Base-by-base conservation (phyloP, 192 early-diverging fungal genomes). In the Diversispora epigaea region DNA sequence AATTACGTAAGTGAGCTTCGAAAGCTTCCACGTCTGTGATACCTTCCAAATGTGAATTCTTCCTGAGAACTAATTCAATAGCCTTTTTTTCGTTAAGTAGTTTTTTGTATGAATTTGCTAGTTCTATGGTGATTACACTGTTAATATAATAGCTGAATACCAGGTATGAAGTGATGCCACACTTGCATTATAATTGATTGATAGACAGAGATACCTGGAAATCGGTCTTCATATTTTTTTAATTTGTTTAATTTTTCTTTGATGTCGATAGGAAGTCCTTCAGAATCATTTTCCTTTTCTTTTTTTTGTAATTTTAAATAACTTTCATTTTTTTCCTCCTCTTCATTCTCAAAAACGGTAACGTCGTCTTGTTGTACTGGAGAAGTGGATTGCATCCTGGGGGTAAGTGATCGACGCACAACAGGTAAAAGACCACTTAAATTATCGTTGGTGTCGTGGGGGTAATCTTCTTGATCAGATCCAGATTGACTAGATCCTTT, bases 81-180 rank as follows among this genome's bases (percentile, higher is more conserved):
- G 81, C 68, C 32, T 79, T 68, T 67, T 79, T 82, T 77, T 82
- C 81, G 41, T 66, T 76, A 8, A 82, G 63, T n/a, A 82, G 55
- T 39, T 63, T 82, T 45, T 82, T 79, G 69, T 79, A 82, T 14
- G 78, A 78, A 19, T 65, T 76, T 4, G 75, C 66, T 19, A 82
- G 56, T 64, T 77, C 81, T 82, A 73, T 44, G 25, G 17, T 19
- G 4, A 47, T 11, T 66, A 64, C 61, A 41, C 43, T 39, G n/a
- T 32, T 32, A 32, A 32, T 32, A 32, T 32, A 32, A 32, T 32
- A 32, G 25, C 2, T 32, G 25, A 32, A 32, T 32, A 32, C 25
- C 2, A 32, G 25, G 25, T 32, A 32, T 32, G 25, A 32, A 32
- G 25, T 32, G 25, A 32, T 32, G 25, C n/a, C n/a, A n/a, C n/a